These are phyloP conservation scores for Lepidium didymum DNA, from an alignment of 345 rosid species.

Conservation along the genomic window DNA sequence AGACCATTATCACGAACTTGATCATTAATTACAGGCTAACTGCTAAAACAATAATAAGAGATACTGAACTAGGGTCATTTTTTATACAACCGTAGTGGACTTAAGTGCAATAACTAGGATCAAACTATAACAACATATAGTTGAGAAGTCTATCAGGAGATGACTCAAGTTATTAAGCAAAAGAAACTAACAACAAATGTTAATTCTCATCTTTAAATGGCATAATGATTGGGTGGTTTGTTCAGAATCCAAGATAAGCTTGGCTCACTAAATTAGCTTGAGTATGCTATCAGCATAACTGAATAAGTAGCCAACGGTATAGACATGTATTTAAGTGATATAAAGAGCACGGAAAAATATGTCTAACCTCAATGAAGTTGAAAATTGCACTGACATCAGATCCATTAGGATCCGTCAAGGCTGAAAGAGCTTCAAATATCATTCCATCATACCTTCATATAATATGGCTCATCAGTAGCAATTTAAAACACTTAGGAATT, in stretches of 20 bases:
- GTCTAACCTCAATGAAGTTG: slow-evolving; percentile 59
- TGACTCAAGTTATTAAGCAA: not conserved
- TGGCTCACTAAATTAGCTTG: not conserved
- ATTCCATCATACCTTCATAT: slow-evolving; percentile 46
- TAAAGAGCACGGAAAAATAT: not conserved
- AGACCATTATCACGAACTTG: not conserved
- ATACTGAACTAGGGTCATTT: not conserved
- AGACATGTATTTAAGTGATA: not conserved
- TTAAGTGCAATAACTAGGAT: not conserved
- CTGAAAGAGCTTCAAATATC: slow-evolving; percentile 76
- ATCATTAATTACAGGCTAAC: not conserved
- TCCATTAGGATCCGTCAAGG: slow-evolving; percentile 44
- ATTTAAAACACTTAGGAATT: not conserved
- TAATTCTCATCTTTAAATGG: not conserved
- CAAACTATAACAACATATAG: not conserved
- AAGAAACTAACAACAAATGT: not conserved
- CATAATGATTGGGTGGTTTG: not conserved
- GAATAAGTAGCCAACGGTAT: not conserved
- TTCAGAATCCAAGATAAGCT: not conserved
- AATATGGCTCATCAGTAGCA: slow-evolving; percentile 5
- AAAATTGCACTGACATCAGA: slow-evolving; percentile 49
- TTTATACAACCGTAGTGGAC: not conserved
- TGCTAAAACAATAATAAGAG: not conserved
- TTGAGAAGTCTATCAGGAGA: not conserved
- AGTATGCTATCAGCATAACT: not conserved